Conservation (phyloP, 768 basidiomycete genomes). For the Sporobolomyces roseus region DNA sequence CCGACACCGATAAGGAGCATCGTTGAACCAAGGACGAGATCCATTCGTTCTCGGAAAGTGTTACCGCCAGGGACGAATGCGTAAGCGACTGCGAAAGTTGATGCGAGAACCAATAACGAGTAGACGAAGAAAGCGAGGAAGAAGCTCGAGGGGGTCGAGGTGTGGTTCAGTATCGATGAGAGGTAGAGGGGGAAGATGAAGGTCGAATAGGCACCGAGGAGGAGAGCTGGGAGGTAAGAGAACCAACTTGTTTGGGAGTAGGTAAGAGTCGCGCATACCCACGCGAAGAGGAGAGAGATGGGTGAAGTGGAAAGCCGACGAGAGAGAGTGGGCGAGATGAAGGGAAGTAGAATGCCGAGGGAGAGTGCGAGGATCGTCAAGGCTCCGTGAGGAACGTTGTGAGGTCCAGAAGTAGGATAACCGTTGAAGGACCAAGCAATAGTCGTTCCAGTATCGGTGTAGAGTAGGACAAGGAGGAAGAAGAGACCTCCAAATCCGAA, state of each 20-base stretch:
- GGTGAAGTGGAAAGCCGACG: neutral
- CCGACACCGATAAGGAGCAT: slow-evolving; percentile 22
- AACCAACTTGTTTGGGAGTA: slow-evolving; percentile 19
- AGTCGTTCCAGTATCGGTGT: slow-evolving; percentile 35
- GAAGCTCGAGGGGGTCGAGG: neutral
- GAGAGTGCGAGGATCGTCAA: slow-evolving; percentile 13
- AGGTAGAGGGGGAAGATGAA: slow-evolving; percentile 25
- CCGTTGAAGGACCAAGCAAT: slow-evolving; percentile 34
- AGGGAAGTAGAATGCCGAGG: neutral
- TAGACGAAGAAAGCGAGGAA: slow-evolving; percentile 25
- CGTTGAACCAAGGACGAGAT: slow-evolving; percentile 22
- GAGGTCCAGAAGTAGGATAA: slow-evolving; percentile 23
- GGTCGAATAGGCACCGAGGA: slow-evolving; percentile 23
- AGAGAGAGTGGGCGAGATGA: neutral
- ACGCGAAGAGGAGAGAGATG: neutral
- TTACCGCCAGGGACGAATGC: slow-evolving; percentile 37
- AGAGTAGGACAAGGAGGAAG: slow-evolving; percentile 36
- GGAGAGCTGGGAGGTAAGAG: slow-evolving; percentile 12
- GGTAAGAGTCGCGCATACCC: neutral
- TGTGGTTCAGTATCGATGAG: neutral
- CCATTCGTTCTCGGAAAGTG: slow-evolving; percentile 32
- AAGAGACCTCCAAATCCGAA: slow-evolving; percentile 31
- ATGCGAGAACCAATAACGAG: slow-evolving; percentile 23
- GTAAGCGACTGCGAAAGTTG: slow-evolving; percentile 32
- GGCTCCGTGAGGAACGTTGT: slow-evolving; percentile 26